A percentile compares a stretch with the other conserved stretches of the same genome.
These are phyloP conservation scores for Micromonas commoda DNA, from an alignment of 139 green algal species.

Conservation along the genomic window DNA sequence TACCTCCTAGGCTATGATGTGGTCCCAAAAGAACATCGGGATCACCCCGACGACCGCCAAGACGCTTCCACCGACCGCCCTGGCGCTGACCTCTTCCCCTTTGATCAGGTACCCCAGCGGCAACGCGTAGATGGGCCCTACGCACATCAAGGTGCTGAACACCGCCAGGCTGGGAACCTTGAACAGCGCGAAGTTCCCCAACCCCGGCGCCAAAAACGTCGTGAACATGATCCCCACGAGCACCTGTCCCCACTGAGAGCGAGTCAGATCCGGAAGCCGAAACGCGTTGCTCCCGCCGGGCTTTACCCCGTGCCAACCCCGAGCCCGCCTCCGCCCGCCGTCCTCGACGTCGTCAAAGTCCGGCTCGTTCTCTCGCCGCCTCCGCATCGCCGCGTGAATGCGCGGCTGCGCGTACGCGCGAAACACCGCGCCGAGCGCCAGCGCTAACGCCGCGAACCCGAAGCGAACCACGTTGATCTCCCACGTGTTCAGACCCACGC, in stretches of 20 bases:
- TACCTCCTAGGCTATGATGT: no score
- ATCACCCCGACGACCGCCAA: neutral
- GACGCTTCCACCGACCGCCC: neutral
- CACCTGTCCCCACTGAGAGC: neutral
- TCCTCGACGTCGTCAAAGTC: neutral
- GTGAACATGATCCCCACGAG: neutral
- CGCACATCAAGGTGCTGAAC: neutral
- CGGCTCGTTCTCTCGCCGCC: no score
- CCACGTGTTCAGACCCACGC: neutral
- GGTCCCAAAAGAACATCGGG: neutral
- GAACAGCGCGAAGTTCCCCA: constrained; percentile 3
- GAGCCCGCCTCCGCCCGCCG: neutral
- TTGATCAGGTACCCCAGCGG: neutral
- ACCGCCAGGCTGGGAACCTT: neutral
- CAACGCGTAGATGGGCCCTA: constrained; percentile 2
- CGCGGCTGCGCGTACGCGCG: no score
- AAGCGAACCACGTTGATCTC: constrained; percentile 2
- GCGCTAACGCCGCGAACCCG: neutral
- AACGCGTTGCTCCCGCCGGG: neutral
- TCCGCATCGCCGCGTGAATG: no score
- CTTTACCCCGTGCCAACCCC: neutral
- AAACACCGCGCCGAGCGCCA: neutral
- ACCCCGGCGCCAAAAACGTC: neutral
- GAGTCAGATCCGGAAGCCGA: neutral
- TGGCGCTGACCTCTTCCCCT: neutral